These are phyloP conservation scores for Lasiodiplodia sp. DNA, from an alignment of 2,329 filamentous ascomycete species.

Conservation along the genomic window DNA sequence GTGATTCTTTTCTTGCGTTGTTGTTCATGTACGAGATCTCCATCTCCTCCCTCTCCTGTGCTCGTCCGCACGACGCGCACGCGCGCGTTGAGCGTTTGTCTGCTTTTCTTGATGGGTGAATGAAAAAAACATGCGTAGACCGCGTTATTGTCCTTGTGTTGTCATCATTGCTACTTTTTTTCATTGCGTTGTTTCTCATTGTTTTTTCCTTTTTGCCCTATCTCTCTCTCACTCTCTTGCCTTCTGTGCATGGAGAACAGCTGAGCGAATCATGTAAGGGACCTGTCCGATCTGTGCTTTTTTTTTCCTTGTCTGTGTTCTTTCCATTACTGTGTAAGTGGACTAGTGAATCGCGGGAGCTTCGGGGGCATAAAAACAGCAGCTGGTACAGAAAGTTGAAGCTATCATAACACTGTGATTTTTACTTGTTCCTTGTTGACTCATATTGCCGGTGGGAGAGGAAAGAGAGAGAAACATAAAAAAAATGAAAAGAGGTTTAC, in stretches of 20 bases:
- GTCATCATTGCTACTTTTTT: background rate
- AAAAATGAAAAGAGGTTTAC: constrained; percentile 14
- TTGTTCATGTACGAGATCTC: background rate
- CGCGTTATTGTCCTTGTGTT: background rate
- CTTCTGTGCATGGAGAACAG: background rate
- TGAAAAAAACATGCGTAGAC: constrained; percentile 24
- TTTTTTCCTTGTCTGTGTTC: background rate
- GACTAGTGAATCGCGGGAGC: background rate
- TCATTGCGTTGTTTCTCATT: background rate
- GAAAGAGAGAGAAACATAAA: background rate
- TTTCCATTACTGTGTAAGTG: background rate
- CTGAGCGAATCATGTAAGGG: background rate
- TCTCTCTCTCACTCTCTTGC: background rate
- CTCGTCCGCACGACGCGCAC: background rate
- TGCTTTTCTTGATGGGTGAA: constrained; percentile 12
- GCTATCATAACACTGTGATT: background rate
- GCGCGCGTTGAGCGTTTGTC: background rate
- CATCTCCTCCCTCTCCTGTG: background rate
- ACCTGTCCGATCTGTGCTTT: background rate
- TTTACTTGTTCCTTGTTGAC: background rate
- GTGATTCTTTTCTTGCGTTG: constrained; percentile 1
- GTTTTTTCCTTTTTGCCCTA: background rate
- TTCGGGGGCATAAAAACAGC: background rate
- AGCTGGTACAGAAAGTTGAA: constrained; percentile 3
- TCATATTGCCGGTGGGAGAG: background rate